Base-by-base conservation (phyloP, 805 yeast genomes). In the Brettanomyces anomalus region DNA sequence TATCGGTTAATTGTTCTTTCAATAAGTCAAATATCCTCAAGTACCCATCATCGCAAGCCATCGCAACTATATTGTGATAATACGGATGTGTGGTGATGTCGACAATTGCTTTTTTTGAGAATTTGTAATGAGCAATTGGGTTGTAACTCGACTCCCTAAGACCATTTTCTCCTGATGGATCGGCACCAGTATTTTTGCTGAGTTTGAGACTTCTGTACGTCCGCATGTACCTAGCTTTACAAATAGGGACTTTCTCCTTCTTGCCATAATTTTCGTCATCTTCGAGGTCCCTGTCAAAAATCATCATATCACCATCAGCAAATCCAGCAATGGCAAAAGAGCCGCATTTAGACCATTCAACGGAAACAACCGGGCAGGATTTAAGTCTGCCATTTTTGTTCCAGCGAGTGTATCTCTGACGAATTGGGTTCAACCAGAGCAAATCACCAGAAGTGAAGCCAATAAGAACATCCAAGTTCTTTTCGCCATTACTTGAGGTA, bases 381-480 rank as follows among this genome's bases (percentile, higher is more conserved):
- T 62, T 69, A 45, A 59, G 56, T 46, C 56, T 65, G 6, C 76
- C 77, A 44, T 64, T 62, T 49, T 75, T 76, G 56, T 77, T 77
- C 59, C 76, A 60, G 35, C 80, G 66, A 20, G 72, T 56, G 56
- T 74, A 76, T 43, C 67, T 67, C 57, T 65, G 64, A 33, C 67
- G 61, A 21, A 65, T 58, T 8, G 81, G 72, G 48, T 81, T 83
- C 31, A 79, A 47, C 71, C 86, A 70, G 5, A 82, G 48, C 3
- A 83, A 57, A 50, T 79, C 86, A n/a, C 90, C 87, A 1, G 78
- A 62, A 16, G 80, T 74, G 47, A 78, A 72, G 1, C 90, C 93
- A 16, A 80, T 48, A 2, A 77, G 60, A 5, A 79, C 64, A 41
- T 79, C 79, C 6, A 82, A 61, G 32, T 63, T 63, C 24, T 54